phyloP scores from a whole-genome alignment of 768 basidiomycete genomes.

The Mycena haematopus region DNA sequence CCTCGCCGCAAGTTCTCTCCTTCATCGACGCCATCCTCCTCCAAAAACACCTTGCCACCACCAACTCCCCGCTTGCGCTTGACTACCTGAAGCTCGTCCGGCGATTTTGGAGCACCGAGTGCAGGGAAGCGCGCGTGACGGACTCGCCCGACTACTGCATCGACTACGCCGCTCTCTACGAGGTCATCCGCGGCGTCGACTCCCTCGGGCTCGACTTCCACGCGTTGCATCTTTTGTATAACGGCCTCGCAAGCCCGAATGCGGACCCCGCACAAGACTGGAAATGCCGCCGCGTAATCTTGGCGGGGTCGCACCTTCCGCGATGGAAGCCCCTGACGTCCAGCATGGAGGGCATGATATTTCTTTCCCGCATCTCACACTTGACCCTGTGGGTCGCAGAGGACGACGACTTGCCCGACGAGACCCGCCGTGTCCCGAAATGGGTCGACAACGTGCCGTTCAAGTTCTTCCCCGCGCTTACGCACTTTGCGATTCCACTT shows the following conservation, averaged over 20 bases:
- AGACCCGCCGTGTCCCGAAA: constrained; percentile 9
- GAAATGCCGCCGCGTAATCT: constrained; percentile 39
- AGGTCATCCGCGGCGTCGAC: constrained; percentile 38
- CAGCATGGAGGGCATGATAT: constrained; percentile 38
- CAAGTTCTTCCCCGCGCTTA: constrained; percentile 38
- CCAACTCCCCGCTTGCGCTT: constrained; percentile 35
- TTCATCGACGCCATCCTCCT: constrained; percentile 42
- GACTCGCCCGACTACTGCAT: constrained; percentile 22
- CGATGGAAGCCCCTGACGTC: constrained; percentile 43
- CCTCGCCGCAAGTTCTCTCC: constrained; percentile 35
- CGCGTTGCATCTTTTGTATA: constrained; percentile 44
- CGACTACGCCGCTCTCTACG: constrained; percentile 35
- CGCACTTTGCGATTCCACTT: constrained; percentile 41
- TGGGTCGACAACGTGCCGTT: constrained; percentile 42
- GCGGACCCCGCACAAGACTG: constrained; percentile 28
- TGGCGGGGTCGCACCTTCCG: constrained; percentile 36
- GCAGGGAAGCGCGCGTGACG: constrained; percentile 35
- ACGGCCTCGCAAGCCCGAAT: constrained; percentile 35
- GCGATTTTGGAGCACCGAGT: constrained; percentile 43
- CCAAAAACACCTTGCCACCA: constrained; percentile 31
- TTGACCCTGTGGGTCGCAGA: constrained; percentile 41
- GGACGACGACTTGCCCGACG: background rate
- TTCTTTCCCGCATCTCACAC: constrained; percentile 46
- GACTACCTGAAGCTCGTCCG: constrained; percentile 41
- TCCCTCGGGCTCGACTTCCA: constrained; percentile 40